A percentile compares a stretch with the other conserved stretches of the same genome.
These are phyloP conservation scores for Luzula sylvatica DNA, from an alignment of 176 grass and related monocot genomes.

Conservation along the genomic window DNA sequence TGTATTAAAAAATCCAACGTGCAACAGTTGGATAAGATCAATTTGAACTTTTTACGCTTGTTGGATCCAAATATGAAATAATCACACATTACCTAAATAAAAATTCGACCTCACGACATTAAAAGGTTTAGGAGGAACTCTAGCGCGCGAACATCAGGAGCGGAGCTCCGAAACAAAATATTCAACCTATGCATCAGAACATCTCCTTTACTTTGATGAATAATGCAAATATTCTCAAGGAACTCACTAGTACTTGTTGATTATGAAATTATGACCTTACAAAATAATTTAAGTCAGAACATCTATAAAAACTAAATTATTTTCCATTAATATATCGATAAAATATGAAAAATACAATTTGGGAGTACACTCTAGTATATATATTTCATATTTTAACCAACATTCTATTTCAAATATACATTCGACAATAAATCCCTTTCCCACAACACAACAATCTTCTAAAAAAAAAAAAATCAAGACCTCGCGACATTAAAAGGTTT, in stretches of 20 bases:
- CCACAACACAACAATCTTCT: not conserved
- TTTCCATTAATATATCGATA: too few species aligned
- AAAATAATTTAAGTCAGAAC: too few species aligned
- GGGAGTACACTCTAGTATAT: not conserved
- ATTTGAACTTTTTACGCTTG: too few species aligned
- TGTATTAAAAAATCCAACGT: too few species aligned
- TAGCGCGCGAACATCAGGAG: constrained; percentile 56
- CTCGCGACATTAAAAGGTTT: constrained; percentile 53
- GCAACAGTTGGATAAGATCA: too few species aligned
- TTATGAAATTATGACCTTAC: too few species aligned
- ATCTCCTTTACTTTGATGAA: constrained; percentile 60
- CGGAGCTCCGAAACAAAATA: constrained; percentile 77
- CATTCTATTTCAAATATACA: not conserved
- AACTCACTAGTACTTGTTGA: too few species aligned
- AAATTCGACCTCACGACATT: too few species aligned
- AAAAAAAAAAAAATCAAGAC: constrained; percentile 17
- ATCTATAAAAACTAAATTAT: too few species aligned
- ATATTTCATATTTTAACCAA: not conserved
- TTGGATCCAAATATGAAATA: too few species aligned
- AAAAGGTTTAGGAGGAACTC: constrained; percentile 49
- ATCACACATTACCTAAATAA: constrained; percentile 41
- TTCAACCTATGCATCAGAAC: constrained; percentile 94
- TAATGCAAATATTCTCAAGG: too few species aligned
- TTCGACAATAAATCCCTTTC: not conserved
- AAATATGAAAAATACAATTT: not conserved